Percentiles rank a stretch among this genome's conserved stretches.
Evolutionary conservation across 176 grass and related monocot species (phyloP).

Genomic region (Phoenix roebelenii): DNA sequence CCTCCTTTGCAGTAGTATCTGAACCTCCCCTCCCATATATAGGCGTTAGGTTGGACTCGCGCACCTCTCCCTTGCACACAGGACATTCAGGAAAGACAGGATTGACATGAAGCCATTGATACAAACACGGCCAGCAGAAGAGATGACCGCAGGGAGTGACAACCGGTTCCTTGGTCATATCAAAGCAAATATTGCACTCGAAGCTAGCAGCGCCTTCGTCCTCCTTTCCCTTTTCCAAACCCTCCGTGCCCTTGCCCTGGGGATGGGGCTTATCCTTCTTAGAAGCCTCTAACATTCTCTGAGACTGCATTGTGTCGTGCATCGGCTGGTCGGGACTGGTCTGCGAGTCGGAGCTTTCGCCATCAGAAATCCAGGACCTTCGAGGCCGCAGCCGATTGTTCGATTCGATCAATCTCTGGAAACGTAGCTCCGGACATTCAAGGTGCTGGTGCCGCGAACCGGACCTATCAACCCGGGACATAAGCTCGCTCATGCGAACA

Average conservation of each 20-base stretch:
- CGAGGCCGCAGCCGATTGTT: too few species aligned
- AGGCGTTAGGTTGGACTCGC: slow-evolving; percentile 48
- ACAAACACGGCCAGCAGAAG: slow-evolving; percentile 89
- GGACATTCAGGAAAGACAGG: slow-evolving; percentile 47
- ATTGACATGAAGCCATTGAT: slow-evolving; percentile 53
- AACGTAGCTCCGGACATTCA: too few species aligned
- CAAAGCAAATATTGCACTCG: slow-evolving; percentile 84
- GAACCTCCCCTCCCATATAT: slow-evolving; percentile 64
- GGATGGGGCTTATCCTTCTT: slow-evolving; percentile 34
- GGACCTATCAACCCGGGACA: too few species aligned
- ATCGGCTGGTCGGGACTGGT: slow-evolving; percentile 3
- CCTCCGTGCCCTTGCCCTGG: slow-evolving; percentile 23
- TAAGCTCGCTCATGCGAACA: too few species aligned
- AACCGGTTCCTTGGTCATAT: slow-evolving; percentile 54
- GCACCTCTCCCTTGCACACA: slow-evolving; percentile 72
- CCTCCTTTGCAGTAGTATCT: background rate
- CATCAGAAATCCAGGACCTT: too few species aligned
- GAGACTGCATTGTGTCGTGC: slow-evolving; percentile 39
- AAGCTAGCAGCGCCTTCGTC: slow-evolving; percentile 36
- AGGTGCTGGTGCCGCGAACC: too few species aligned
- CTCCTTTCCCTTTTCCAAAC: slow-evolving; percentile 30
- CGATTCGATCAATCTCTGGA: too few species aligned
- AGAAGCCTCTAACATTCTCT: slow-evolving; percentile 31
- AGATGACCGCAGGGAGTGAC: slow-evolving; percentile 83
- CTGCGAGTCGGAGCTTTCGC: too few species aligned